Conservation (phyloP, 108 stramenopile genomes). For the Discostella stelligeroides region DNA sequence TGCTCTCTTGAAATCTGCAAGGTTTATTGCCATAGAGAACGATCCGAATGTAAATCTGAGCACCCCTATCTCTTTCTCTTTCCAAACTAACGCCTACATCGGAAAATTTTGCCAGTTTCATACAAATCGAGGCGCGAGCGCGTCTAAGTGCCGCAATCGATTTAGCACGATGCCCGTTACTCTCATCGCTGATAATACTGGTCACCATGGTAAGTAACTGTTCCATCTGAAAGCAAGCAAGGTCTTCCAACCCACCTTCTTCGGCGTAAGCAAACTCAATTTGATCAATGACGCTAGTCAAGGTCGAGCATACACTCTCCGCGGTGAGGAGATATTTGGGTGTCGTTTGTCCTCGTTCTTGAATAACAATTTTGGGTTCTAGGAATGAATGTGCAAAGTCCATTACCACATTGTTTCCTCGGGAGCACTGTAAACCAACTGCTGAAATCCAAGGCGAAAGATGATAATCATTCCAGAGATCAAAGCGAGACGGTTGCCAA, state of each 20-base stretch:
- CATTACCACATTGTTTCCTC: constrained; percentile 72
- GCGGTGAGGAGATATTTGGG: constrained; percentile 42
- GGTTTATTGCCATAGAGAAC: constrained; percentile 74
- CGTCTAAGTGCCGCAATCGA: constrained; percentile 22
- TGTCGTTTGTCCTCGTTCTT: neutral
- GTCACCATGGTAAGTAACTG: constrained; percentile 68
- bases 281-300: constrained; percentile 60
- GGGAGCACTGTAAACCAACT: constrained; percentile 56
- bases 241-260: constrained; percentile 70
- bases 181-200: constrained; percentile 31
- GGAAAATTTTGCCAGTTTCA: constrained; percentile 26
- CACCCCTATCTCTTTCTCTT: neutral
- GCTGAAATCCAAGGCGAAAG: constrained; percentile 74
- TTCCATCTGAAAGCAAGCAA: constrained; percentile 71
- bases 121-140: constrained; percentile 33
- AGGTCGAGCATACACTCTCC: constrained; percentile 52
- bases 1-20: constrained; percentile 78
- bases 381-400: constrained; percentile 75
- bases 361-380: constrained; percentile 48
- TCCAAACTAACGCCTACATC: constrained; percentile 1
- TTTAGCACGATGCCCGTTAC: constrained; percentile 26
- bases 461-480: constrained; percentile 69
- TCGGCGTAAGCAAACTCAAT: constrained; percentile 53
- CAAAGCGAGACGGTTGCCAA: constrained; percentile 79
- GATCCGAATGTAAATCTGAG: constrained; percentile 59